Evolutionary conservation across 164 flowering plant species (phyloP).

Genomic region (Cinnamomum micranthum): DNA sequence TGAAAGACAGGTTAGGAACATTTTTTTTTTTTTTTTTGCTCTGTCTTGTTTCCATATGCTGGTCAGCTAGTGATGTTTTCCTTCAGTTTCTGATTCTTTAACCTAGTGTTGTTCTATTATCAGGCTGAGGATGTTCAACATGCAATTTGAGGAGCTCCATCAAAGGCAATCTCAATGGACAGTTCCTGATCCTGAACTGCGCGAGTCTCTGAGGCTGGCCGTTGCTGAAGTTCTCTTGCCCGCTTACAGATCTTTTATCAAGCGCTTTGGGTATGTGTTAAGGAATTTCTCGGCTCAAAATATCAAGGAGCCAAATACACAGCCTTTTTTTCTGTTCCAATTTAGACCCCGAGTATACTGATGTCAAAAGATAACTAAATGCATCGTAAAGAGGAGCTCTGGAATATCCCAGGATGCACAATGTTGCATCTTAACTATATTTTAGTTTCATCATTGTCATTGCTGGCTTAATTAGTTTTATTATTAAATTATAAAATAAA

Average conservation of each 20-base stretch:
- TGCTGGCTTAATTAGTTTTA: too few relatives aligned
- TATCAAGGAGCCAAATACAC: too few relatives aligned
- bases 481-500: too few relatives aligned
- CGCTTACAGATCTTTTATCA: conserved; percentile 85
- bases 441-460: too few relatives aligned
- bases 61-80: background rate
- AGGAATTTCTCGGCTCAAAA: too few relatives aligned
- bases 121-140: conserved; percentile 76
- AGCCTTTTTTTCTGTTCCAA: too few relatives aligned
- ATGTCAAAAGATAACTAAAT: too few relatives aligned
- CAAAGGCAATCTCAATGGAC: conserved; percentile 97
- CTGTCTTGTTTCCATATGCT: background rate
- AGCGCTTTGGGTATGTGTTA: conserved; percentile 64
- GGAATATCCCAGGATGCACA: too few relatives aligned
- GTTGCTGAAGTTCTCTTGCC: conserved; percentile 96
- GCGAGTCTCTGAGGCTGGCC: conserved; percentile 89
- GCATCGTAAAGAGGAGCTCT: too few relatives aligned
- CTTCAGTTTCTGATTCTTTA: background rate
- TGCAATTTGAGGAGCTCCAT: conserved; percentile 91
- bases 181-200: conserved; percentile 88
- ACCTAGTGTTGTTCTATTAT: conserved; percentile 8
- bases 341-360: too few relatives aligned
- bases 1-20: conserved; percentile 62
- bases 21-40: background rate
- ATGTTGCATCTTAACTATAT: too few relatives aligned